These are phyloP conservation scores for Limnanthes douglasii DNA, from an alignment of 345 rosid species.

Conservation along the genomic window DNA sequence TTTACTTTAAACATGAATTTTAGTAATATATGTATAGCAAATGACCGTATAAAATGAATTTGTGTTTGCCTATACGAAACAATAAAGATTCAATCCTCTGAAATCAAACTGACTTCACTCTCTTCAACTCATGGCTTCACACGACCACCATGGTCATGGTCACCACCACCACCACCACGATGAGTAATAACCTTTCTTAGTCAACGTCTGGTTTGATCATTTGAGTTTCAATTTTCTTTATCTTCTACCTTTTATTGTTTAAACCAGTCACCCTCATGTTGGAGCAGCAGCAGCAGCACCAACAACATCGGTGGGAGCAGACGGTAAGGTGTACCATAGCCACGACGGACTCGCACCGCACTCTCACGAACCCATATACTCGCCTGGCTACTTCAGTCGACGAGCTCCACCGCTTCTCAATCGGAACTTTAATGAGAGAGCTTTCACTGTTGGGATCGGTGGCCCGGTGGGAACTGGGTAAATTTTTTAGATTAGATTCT, in stretches of 20 bases:
- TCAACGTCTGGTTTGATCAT: neutral
- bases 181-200: slow-evolving; percentile 10
- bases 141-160: slow-evolving; percentile 10
- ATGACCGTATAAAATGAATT: too few relatives aligned
- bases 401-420: slow-evolving; percentile 67
- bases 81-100: too few relatives aligned
- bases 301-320: slow-evolving; percentile 55
- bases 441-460: slow-evolving; percentile 91
- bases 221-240: neutral
- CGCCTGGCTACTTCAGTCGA: slow-evolving; percentile 84
- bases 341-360: slow-evolving; percentile 98
- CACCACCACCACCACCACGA: slow-evolving; percentile 9
- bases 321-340: slow-evolving; percentile 79
- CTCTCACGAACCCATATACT: slow-evolving; percentile 95
- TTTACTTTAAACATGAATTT: too few relatives aligned
- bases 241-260: neutral
- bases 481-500: neutral
- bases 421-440: slow-evolving; percentile 80
- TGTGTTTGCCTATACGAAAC: too few relatives aligned
- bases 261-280: slow-evolving; percentile 19
- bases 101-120: too few relatives aligned
- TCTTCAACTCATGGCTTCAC: slow-evolving; percentile 11
- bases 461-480: slow-evolving; percentile 99
- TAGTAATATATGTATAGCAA: too few relatives aligned
- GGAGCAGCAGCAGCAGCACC: slow-evolving; percentile 6